These are phyloP conservation scores for Dactylellina parvicollis DNA, from an alignment of 2,329 filamentous ascomycete genomes.

Conservation along the genomic window DNA sequence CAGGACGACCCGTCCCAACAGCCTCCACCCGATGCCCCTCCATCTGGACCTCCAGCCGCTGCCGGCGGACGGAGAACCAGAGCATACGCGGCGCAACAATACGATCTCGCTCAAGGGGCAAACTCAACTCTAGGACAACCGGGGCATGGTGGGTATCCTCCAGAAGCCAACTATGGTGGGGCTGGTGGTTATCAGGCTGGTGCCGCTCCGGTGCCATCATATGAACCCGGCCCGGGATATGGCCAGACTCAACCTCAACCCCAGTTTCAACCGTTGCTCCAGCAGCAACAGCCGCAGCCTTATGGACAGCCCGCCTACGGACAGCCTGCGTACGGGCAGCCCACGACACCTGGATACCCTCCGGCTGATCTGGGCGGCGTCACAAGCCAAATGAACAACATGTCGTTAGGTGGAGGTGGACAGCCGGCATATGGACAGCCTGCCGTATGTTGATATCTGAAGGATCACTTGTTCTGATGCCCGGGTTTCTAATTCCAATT, in stretches of 20 bases:
- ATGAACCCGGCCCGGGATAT: slow-evolving; percentile 63
- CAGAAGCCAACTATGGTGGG: slow-evolving; percentile 66
- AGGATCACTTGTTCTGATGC: slow-evolving; percentile 78
- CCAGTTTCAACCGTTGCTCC: slow-evolving; percentile 60
- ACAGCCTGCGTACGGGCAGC: slow-evolving; percentile 22
- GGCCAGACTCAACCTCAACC: slow-evolving; percentile 59
- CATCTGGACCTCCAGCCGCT: slow-evolving; percentile 59
- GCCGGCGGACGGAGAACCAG: slow-evolving; percentile 84
- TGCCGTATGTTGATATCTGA: slow-evolving; percentile 62
- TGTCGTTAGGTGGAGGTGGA: slow-evolving; percentile 74
- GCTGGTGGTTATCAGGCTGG: slow-evolving; percentile 58
- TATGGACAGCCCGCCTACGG: slow-evolving; percentile 31
- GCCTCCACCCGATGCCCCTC: slow-evolving; percentile 61
- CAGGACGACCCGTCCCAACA: slow-evolving; percentile 63
- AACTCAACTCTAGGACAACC: slow-evolving; percentile 71
- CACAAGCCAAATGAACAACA: slow-evolving; percentile 82
- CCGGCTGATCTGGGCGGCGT: slow-evolving; percentile 73
- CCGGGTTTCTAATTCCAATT: slow-evolving; percentile 15
- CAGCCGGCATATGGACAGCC: slow-evolving; percentile 64
- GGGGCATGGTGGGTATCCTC: slow-evolving; percentile 66
- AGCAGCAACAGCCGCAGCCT: slow-evolving; percentile 49
- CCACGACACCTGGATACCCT: slow-evolving; percentile 69
- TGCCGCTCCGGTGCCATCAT: slow-evolving; percentile 62
- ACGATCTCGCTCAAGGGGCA: slow-evolving; percentile 87
- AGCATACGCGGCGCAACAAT: slow-evolving; percentile 92